Evolutionary conservation across 331 rosid genomes (phyloP), one percentile per base, ranked within the genome.

Genomic region (Cydonia oblonga): DNA sequence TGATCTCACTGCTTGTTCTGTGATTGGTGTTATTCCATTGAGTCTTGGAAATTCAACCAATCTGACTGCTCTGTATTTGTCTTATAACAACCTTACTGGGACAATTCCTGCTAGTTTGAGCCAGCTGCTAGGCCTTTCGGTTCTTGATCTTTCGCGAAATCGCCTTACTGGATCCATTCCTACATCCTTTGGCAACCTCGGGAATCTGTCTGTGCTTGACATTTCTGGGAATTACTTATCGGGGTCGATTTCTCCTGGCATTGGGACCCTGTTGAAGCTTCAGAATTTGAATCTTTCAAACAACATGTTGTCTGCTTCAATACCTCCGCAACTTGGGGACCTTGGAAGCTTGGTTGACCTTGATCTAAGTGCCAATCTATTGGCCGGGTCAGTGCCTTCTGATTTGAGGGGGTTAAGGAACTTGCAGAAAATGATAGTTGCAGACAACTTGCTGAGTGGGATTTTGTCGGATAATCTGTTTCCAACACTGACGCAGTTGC

Each of bases 1-100:
- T 81, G 98, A 93, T 89, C 97, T 93, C 77, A 88, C 90, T 42
- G 84, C 82, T 72, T 93, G 95, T 77, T 89, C 90, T 8, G 78
- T 93, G 28, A 46, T 11, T 65, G 90, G 86, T 73, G 75, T 86
- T 51, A 85, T 93, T 77, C 97, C 98, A 28, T 75, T 65, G 7
- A 79, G 84, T 69, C 68, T 93, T 68, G 97, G 95, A 71, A 87
- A 87, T 71, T 84, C 87, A 60, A 83, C 85, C 73, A 89, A 81
- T 78, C 86, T 93, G 40, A 86, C 87, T 18, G 40, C 16, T 68
- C 85, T 93, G 57, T 86, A 81, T 83, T 84, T 93, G 57, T 83
- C 97, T 80, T 22, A 80, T 59, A 93, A 93, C 69, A 85, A 80
- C 46, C 96, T 89, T 62, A 84, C 86, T 54, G 97, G 92, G 44